Conservation (phyloP, 352 stramenopile species). For the Nothophytophthora sp. region DNA sequence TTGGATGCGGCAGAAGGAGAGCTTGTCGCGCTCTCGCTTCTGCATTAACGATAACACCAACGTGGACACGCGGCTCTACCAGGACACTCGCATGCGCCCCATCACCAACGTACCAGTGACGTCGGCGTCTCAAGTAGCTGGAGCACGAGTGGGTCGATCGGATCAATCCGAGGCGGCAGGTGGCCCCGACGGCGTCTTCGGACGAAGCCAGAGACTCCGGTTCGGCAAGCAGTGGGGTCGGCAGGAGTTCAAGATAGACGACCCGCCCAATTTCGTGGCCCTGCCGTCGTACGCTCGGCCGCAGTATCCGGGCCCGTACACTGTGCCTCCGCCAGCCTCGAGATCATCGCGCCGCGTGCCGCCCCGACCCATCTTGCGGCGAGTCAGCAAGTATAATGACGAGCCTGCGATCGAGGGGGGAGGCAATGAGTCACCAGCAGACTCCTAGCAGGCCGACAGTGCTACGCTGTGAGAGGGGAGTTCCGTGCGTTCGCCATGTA, state of each 20-base stretch:
- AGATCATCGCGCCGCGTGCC: conserved; percentile 13
- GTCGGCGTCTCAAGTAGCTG: conserved; percentile 8
- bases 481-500: too few relatives aligned
- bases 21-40: conserved; percentile 61
- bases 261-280: conserved; percentile 23
- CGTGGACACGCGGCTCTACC: conserved; percentile 53
- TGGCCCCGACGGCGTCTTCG: conserved; percentile 57
- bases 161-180: conserved; percentile 44
- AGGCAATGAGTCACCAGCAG: background rate
- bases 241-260: conserved; percentile 44
- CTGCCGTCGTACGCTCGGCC: conserved; percentile 22
- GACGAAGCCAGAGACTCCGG: conserved; percentile 50
- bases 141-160: conserved; percentile 8
- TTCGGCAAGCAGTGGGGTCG: conserved; percentile 64
- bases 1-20: conserved; percentile 69
- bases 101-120: conserved; percentile 21
- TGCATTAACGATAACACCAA: conserved; percentile 52
- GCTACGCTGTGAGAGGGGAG: too few relatives aligned
- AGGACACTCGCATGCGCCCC: conserved; percentile 21
- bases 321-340: conserved; percentile 16
- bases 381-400: conserved; percentile 56
- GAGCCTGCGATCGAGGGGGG: conserved; percentile 29
- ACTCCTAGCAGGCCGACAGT: too few relatives aligned
- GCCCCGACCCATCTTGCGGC: conserved; percentile 48
- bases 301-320: conserved; percentile 21